These are phyloP conservation scores for Leptographium wingfieldii DNA, from an alignment of 2,329 filamentous ascomycete genomes.

Conservation along the genomic window DNA sequence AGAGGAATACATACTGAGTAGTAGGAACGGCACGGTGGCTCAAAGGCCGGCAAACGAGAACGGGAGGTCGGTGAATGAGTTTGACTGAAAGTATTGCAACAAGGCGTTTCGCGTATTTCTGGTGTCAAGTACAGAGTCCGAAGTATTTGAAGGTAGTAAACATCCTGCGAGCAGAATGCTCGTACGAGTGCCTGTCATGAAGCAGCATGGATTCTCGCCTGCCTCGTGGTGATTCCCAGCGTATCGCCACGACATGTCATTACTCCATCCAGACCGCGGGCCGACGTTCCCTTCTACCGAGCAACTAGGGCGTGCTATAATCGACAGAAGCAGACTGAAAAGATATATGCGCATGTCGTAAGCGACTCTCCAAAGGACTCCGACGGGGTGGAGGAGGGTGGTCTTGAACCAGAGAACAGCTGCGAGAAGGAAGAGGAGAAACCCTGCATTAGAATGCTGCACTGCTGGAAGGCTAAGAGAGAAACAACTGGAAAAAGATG, in stretches of 20 bases:
- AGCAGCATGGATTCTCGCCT: neutral
- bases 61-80: neutral
- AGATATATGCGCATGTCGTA: neutral
- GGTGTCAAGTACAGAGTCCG: no score
- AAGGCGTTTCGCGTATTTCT: neutral
- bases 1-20: neutral
- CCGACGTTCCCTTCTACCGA: no score
- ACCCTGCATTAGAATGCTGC: neutral
- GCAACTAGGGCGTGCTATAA: neutral
- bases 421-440: neutral
- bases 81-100: neutral
- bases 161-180: no score
- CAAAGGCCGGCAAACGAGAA: neutral
- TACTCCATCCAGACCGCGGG: neutral
- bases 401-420: neutral
- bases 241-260: neutral
- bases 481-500: neutral
- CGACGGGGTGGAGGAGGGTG: neutral
- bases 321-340: neutral
- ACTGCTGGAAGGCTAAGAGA: neutral
- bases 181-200: neutral
- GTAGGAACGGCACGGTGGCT: no score
- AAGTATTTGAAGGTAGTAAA: no score
- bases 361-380: neutral
- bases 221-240: neutral